Base-by-base conservation (phyloP, 768 basidiomycete genomes). In the Tulasnella sp. region DNA sequence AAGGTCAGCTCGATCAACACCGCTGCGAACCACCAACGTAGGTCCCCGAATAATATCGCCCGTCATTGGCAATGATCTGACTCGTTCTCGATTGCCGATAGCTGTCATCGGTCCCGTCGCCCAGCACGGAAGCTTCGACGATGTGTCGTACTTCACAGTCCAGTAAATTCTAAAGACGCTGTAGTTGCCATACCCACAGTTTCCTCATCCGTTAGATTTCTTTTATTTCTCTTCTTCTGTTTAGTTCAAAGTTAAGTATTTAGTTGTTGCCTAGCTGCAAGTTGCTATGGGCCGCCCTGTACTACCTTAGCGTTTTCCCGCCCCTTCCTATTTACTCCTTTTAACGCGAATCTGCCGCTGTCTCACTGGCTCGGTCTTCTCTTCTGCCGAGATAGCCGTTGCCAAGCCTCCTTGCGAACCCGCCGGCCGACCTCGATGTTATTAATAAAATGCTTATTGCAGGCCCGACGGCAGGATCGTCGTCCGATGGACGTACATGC, bases 81-180 rank as follows among this genome's bases (percentile, higher is more conserved):
- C 23, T n/a, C 23, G 10, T 3, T 32, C 51, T 55, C 32, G 13
- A 5, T 73, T 32, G 5, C 3, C 74, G 16, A 51, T 70, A 77
- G 75, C 88, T 4, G 87, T 84, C 72, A 83, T 90, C 77, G 89
- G 88, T 67, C 86, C 90, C 23, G 82, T 91, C 70, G 90, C 88
- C 23, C 90, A 90, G 80, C 91, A 89, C 80, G 90, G 90, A 79
- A 83, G 84, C 29, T 81, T 90, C 42, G 89, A 91, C 82, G 91
- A 92, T 81, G 85, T 84, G 73, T 82, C 89, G 83, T 91, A 91
- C 83, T 81, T 83, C 77, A 73, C 69, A 15, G 67, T 57, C 39
- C 37, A 77, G 70, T 77, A 71, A 48, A 77, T 26, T 5, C 61
- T 32, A 15, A 0, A 23, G 23, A 23, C 13, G 29, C 6, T 15